These are phyloP conservation scores for Angomonas ambiguus DNA, from an alignment of 208 protist species.

Conservation along the genomic window DNA sequence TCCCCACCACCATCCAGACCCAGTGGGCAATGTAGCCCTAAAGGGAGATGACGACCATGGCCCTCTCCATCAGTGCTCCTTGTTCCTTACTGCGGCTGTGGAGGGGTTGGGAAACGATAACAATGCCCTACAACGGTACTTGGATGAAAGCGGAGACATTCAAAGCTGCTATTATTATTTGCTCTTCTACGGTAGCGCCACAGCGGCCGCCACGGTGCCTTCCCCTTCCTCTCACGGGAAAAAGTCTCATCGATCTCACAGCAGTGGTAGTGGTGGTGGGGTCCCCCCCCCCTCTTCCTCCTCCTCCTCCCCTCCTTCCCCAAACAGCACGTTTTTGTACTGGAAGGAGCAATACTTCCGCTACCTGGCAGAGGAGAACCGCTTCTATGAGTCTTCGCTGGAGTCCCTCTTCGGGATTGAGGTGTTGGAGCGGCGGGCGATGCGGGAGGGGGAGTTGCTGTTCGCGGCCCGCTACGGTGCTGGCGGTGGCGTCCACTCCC, in stretches of 20 bases:
- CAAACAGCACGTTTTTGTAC: background rate
- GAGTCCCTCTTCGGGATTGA: background rate
- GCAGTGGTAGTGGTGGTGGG: background rate
- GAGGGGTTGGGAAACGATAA: slow-evolving; percentile 32
- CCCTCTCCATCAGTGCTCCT: slow-evolving; percentile 24
- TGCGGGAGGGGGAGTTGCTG: background rate
- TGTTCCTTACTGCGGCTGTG: slow-evolving; percentile 61
- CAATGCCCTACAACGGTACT: slow-evolving; percentile 67
- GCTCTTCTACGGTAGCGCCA: slow-evolving; percentile 34
- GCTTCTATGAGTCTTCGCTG: background rate
- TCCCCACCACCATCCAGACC: too few species aligned
- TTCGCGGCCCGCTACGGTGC: background rate
- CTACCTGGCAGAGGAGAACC: background rate
- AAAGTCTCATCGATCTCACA: background rate
- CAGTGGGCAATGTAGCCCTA: too few species aligned
- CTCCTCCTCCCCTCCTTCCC: background rate
- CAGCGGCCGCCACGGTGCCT: slow-evolving; percentile 1
- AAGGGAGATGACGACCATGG: too few species aligned
- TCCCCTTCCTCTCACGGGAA: background rate
- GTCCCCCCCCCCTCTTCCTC: background rate
- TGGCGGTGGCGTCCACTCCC: background rate
- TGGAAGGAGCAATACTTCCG: background rate
- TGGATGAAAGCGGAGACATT: slow-evolving; percentile 72
- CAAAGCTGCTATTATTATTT: slow-evolving; percentile 65
- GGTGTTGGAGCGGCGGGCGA: background rate